Evolutionary conservation across 2,329 filamentous ascomycete genomes (phyloP), one percentile per base, ranked within the genome.

Genomic region (Lecanicillium sp.): DNA sequence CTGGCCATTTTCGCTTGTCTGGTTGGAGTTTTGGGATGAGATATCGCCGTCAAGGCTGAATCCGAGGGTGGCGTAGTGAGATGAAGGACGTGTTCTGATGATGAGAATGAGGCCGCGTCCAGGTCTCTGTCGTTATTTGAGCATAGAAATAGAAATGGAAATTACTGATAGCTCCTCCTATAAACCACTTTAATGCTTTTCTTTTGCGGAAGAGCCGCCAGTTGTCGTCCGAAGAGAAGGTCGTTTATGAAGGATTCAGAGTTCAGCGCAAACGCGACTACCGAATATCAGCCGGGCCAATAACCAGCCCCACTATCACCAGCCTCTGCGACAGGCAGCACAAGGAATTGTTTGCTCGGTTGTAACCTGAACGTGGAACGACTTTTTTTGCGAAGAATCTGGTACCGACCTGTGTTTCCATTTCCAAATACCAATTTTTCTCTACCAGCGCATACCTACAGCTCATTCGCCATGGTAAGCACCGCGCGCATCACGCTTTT

Each of bases 401-500:
- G n/a, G n/a, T n/a, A n/a, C n/a, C n/a, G n/a, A n/a, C n/a, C n/a
- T n/a, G n/a, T n/a, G n/a, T n/a, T n/a, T n/a, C n/a, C n/a, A n/a
- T n/a, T n/a, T n/a, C n/a, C n/a, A n/a, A n/a, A n/a, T n/a, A n/a
- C n/a, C n/a, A n/a, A n/a, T n/a, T n/a, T n/a, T n/a, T n/a, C n/a
- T n/a, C n/a, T n/a, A n/a, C n/a, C n/a, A n/a, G n/a, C n/a, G n/a
- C n/a, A n/a, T n/a, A n/a, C n/a, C n/a, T n/a, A n/a, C n/a, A 29
- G 10, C 23, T 41, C 14, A 15, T 17, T 54, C 46, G 55, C 20
- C 48, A 64, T 64, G 62, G 62, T 63, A 52, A 26, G 20, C n/a
- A n/a, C n/a, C n/a, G n/a, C n/a, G n/a, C n/a, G n/a, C n/a, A n/a
- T 38, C 5, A 2, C 20, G 24, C 2, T 4, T 10, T 12, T 11